Evolutionary conservation across 805 yeast genomes (phyloP), one percentile per base, ranked within the genome.

Genomic region (Starmerella tilneyi): DNA sequence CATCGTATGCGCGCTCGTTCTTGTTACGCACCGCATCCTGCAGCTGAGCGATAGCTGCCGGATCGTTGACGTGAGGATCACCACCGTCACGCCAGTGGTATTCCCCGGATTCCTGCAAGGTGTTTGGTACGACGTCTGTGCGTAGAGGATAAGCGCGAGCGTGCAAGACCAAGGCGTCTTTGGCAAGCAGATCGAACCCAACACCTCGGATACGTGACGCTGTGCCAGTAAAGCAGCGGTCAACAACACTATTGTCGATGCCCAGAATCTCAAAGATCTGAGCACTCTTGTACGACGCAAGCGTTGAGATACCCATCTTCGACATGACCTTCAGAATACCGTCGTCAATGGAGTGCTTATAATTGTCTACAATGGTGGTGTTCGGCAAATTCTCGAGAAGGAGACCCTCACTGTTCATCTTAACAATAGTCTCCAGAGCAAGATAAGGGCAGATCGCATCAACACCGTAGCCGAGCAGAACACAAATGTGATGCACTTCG

Each of bases 11-110:
- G 60, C 74, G 74, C 64, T 86, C 95, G 64, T 92, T 89, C 68
- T 89, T 88, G 72, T 89, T 89, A 61, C 94, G 78, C 41, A 92
- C 98, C n/a, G 97, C 96, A 64, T 89, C 97, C 68, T 92, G 98
- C 61, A 89, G 75, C 49, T 84, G 79, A 13, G 97, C 96, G 65
- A 89, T 82, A 16, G 96, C 96, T 27, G 83, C 74, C 13, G 98
- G 98, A 54, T 85, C 94, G 64, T 89, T 89, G 50, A 92, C 76
- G 63, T 92, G 96, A 46, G 89, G 80, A 59, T 85, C 94, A 54
- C 97, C 98, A 60, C 97, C 97, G 61, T 89, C 97, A 69, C 98
- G 79, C 94, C 95, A 89, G 66, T 92, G 94, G 61, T 86, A 92
- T 63, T 92, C 97, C 66, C 98, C 98, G 49, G 88, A 76, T 66